Evolutionary conservation across 257 asterid species (phyloP).

Genomic region (Solanum neorickii): DNA sequence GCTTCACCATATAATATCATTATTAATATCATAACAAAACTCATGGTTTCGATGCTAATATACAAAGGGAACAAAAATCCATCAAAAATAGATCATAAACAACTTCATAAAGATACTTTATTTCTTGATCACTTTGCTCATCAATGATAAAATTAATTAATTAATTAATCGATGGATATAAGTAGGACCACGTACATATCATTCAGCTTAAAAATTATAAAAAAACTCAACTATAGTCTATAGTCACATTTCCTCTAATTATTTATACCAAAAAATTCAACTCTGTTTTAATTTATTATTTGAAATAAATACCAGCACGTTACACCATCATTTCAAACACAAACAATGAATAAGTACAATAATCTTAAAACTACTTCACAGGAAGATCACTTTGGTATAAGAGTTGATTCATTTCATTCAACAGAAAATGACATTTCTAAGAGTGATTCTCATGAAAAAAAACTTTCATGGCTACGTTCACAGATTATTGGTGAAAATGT

Average conservation of each 20-base stretch:
- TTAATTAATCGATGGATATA: neutral
- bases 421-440: neutral
- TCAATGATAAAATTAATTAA: neutral
- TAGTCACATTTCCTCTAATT: neutral
- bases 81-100: neutral
- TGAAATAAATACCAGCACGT: neutral
- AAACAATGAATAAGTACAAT: neutral
- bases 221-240: neutral
- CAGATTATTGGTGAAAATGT: constrained; percentile 24
- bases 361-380: neutral
- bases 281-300: neutral
- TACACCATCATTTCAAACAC: neutral
- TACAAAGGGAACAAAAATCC: neutral
- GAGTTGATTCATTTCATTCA: neutral
- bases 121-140: neutral
- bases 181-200: neutral
- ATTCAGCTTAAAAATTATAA: neutral
- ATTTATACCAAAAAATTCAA: neutral
- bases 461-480: neutral
- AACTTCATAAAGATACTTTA: neutral
- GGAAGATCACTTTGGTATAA: neutral
- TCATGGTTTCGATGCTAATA: neutral
- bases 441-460: neutral
- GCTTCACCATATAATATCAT: neutral
- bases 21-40: neutral